Percentiles rank a stretch among this genome's conserved stretches.
These are phyloP conservation scores for Tuber umbilicatum DNA, from an alignment of 495 filamentous ascomycete genomes.

Conservation along the genomic window DNA sequence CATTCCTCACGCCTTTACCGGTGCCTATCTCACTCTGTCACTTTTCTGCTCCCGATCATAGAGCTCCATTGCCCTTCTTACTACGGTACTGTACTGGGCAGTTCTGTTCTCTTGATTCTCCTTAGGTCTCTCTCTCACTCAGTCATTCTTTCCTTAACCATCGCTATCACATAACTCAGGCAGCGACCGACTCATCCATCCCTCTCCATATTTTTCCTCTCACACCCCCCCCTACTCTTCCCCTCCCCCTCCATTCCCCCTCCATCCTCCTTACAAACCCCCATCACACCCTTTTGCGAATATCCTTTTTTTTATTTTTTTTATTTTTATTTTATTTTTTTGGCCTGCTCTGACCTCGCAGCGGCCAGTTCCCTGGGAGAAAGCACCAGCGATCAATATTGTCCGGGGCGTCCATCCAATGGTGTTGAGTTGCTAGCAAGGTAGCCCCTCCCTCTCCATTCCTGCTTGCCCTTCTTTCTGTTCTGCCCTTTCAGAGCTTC, in stretches of 20 bases:
- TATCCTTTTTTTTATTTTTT: conserved; percentile 5
- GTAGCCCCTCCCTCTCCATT: conserved; percentile 15
- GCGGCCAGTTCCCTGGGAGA: conserved; percentile 39
- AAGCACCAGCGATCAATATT: conserved; percentile 37
- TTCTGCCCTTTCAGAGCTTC: conserved; percentile 14
- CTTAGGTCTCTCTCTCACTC: background rate
- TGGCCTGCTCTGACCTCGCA: conserved; percentile 24
- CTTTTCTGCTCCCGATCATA: background rate
- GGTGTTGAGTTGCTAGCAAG: conserved; percentile 29
- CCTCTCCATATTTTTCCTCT: conserved; percentile 20
- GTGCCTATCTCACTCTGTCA: background rate
- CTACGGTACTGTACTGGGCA: background rate
- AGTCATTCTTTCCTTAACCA: background rate
- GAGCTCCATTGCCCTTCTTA: background rate
- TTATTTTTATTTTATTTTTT: conserved; percentile 18
- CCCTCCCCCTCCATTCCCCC: conserved; percentile 16
- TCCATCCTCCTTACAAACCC: conserved; percentile 11
- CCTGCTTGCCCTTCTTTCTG: conserved; percentile 20
- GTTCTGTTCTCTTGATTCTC: background rate
- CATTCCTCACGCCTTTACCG: background rate
- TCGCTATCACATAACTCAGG: background rate
- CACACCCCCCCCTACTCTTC: conserved; percentile 21
- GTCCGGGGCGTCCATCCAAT: conserved; percentile 33
- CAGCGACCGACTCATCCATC: conserved; percentile 22
- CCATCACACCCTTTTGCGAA: conserved; percentile 30